These are phyloP conservation scores for Ascochyta viciae-villosae DNA, from an alignment of 2,329 filamentous ascomycete genomes.

Conservation along the genomic window DNA sequence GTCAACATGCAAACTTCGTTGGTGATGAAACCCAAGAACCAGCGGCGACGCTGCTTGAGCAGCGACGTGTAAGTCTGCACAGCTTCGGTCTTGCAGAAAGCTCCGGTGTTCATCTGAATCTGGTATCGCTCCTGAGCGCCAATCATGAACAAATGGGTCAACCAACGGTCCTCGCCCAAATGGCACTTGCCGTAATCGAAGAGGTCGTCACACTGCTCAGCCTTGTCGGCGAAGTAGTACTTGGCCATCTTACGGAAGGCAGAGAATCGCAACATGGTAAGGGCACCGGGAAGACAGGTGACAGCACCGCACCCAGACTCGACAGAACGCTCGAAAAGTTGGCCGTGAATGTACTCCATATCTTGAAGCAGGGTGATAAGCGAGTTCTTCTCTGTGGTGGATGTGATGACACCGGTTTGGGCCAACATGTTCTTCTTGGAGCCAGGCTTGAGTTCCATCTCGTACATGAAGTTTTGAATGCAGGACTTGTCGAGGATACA, in stretches of 20 bases:
- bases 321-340: conserved; percentile 93
- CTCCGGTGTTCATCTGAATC: conserved; percentile 96
- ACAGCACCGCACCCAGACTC: conserved; percentile 94
- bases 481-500: conserved; percentile 92
- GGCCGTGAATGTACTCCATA: conserved; percentile 97
- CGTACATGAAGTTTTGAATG: conserved; percentile 96
- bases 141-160: conserved; percentile 99
- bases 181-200: conserved; percentile 98
- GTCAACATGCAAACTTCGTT: conserved; percentile 99
- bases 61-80: conserved; percentile 86
- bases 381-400: conserved; percentile 86
- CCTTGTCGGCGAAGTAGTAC: conserved; percentile 97
- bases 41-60: conserved; percentile 91
- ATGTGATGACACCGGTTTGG: conserved; percentile 97
- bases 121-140: conserved; percentile 91
- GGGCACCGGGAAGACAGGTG: conserved; percentile 91
- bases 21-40: conserved; percentile 97
- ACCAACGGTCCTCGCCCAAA: conserved; percentile 92
- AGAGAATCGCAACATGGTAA: conserved; percentile 94
- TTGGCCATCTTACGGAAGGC: conserved; percentile 97
- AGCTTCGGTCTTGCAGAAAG: conserved; percentile 98
- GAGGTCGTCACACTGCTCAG: conserved; percentile 91
- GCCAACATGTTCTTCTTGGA: conserved; percentile 92
- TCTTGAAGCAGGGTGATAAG: conserved; percentile 93
- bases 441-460: conserved; percentile 96